Evolutionary conservation across 2,329 filamentous ascomycete genomes (phyloP), one percentile per base, ranked within the genome.

Genomic region (Fusarium poae): DNA sequence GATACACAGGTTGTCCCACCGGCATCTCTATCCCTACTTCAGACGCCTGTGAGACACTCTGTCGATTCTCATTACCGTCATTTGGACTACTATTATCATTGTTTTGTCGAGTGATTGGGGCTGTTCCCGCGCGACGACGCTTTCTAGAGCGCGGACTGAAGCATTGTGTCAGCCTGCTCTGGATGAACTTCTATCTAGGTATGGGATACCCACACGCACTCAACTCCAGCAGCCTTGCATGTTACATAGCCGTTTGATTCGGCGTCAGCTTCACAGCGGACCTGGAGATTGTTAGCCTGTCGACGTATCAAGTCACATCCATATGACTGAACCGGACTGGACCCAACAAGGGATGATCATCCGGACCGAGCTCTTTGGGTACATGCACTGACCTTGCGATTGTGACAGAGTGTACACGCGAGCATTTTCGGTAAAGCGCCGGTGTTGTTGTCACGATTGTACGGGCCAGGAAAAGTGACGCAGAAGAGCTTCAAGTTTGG

Each of bases 381-480:
- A 37, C 34, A n/a, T 35, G n/a, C 48, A 51, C 48, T 51, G 23
- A 51, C 48, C 48, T 51, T 51, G 2, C 48, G 48, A 23, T 51
- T 51, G 15, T 51, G 48, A 30, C 48, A 51, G 25, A 51, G 48
- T 10, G 48, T 51, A 12, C 48, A 51, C 1, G 48, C 48, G 9
- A 51, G 18, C 32, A 39, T 39, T 18, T 13, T 40, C 3, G n/a
- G 23, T 51, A 2, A 16, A 13, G 15, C 13, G 0, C 25, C n/a
- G 48, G n/a, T 29, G 8, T 30, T 21, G 35, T 29, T 11, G 34
- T 18, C 10, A 51, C 2, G 21, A 51, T 51, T 51, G 18, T 51
- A 34, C 48, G 34, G 48, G 34, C 29, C 48, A 34, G 18, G 34
- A 51, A 40, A 11, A 40, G 48, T 40, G 13, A 39, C 48, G n/a